Conservation (phyloP, 2,329 filamentous ascomycete species). For the Cladosporium sp. region DNA sequence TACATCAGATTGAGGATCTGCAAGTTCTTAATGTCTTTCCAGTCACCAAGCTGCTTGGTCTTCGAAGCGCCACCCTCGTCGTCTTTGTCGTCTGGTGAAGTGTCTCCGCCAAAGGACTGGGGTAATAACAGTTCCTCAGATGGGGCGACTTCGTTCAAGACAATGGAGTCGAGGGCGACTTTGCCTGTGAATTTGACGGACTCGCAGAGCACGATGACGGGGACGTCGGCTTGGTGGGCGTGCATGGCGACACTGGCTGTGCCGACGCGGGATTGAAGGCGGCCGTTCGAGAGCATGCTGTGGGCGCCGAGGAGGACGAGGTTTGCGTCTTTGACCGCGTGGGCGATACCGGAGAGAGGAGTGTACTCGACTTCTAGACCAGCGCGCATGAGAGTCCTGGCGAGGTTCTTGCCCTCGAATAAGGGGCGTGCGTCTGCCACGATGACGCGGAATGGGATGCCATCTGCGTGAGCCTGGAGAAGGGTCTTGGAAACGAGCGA, state of each 20-base stretch:
- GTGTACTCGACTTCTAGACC: slow-evolving; percentile 80
- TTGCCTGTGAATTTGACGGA: slow-evolving; percentile 92
- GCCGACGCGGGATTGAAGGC: slow-evolving; percentile 83
- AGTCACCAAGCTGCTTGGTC: slow-evolving; percentile 47
- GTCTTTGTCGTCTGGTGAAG: slow-evolving; percentile 21
- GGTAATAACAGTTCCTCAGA: slow-evolving; percentile 60
- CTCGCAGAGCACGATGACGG: slow-evolving; percentile 88
- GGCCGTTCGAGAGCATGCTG: slow-evolving; percentile 92
- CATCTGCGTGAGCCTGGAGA: slow-evolving; percentile 66
- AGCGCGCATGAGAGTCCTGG: slow-evolving; percentile 66
- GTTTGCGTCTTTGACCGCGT: slow-evolving; percentile 69
- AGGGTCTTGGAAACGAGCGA: slow-evolving; percentile 83
- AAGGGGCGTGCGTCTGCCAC: slow-evolving; percentile 76
- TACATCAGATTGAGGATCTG: slow-evolving; percentile 77
- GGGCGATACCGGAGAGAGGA: slow-evolving; percentile 73
- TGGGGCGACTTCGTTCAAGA: slow-evolving; percentile 88
- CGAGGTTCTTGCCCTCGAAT: slow-evolving; percentile 70
- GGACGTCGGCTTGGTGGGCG: slow-evolving; percentile 71
- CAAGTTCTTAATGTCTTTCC: slow-evolving; percentile 60
- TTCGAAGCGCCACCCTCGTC: slow-evolving; percentile 30
- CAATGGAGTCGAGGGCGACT: slow-evolving; percentile 87
- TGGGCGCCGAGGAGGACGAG: slow-evolving; percentile 84
- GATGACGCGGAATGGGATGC: slow-evolving; percentile 78
- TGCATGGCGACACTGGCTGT: slow-evolving; percentile 85
- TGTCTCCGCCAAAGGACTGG: neutral